Base-by-base conservation (phyloP, 2,329 filamentous ascomycete genomes). In the Lachnellula occidentalis region DNA sequence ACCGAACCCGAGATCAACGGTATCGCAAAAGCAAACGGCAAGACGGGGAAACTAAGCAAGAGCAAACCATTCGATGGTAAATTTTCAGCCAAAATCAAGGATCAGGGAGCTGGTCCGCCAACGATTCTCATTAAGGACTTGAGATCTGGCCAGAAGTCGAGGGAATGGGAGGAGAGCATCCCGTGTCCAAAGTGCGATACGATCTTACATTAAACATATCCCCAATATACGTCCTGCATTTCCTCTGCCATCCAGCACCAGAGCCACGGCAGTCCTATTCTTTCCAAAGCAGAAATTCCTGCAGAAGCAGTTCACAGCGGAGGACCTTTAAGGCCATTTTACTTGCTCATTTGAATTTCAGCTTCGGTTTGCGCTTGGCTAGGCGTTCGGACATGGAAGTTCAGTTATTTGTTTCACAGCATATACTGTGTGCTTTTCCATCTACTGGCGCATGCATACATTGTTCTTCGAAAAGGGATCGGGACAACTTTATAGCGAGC, bases 171-270 rank as follows among this genome's bases (percentile, higher is more conserved):
- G 11, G 61, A 67, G 34, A 34, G 37, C 2, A 58, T 67, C 36
- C 17, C 43, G 8, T 68, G 66, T 50, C 63, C 64, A 15, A 60
- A 63, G 41, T 68, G 66, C 39, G 59, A 52, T 1, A 59, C 58
- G 5, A 53, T 60, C 8, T 53, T 67, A 6, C 52, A 60, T 50
- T 66, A 43, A 15, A 39, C 36, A 39, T 39, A 4, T 43, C 12
- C 14, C 41, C n/a, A 43, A 24, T 43, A 21, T 43, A 43, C 41
- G 21, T 43, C 5, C 19, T 19, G 5, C n/a, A 31, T 27, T 24
- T 31, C 24, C 12, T n/a, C 14, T 17, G 24, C 21, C 5, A 39
- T 17, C 36, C n/a, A 15, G 36, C 36, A 17, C 36, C 4, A 39
- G n/a, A 39, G n/a, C 3, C 36, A 39, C 14, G n/a, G 36, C n/a